Evolutionary conservation across 257 asterid species (phyloP).

Genomic region (Oldenlandia corymbosa): DNA sequence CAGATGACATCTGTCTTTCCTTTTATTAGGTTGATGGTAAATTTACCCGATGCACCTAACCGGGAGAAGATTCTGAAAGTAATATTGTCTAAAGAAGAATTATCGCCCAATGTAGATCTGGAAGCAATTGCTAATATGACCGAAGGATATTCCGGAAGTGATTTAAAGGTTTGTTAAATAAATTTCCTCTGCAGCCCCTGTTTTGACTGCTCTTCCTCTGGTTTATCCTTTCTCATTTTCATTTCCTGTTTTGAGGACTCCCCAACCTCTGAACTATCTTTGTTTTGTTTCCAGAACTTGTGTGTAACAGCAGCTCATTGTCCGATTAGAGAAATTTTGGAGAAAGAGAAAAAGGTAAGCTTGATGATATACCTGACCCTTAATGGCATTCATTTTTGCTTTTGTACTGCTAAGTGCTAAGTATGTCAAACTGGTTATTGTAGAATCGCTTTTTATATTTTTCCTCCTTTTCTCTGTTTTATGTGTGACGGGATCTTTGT

Average conservation of each 20-base stretch:
- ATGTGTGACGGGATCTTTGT: background rate
- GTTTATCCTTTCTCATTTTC: background rate
- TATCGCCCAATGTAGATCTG: constrained; percentile 53
- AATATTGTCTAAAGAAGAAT: constrained; percentile 71
- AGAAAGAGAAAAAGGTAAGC: constrained; percentile 76
- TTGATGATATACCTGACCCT: background rate
- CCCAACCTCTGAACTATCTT: background rate
- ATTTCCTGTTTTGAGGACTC: background rate
- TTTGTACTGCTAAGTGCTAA: background rate
- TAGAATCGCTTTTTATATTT: background rate
- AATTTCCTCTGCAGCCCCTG: constrained; percentile 1
- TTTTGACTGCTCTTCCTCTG: constrained; percentile 6
- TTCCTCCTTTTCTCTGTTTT: background rate
- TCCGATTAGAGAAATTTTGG: constrained; percentile 80
- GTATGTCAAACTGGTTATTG: background rate
- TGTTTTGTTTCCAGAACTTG: constrained; percentile 50
- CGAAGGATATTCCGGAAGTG: constrained; percentile 91
- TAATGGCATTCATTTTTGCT: background rate
- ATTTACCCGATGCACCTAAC: constrained; percentile 74
- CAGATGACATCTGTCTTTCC: background rate
- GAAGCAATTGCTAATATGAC: constrained; percentile 81
- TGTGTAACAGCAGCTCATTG: constrained; percentile 80
- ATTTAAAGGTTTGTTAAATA: constrained; percentile 69
- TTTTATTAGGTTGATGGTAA: constrained; percentile 76
- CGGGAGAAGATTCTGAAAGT: constrained; percentile 64